Evolutionary conservation across 2,329 filamentous ascomycete species (phyloP), one percentile per base, ranked within the genome.

Genomic region (Dothistroma septosporum): DNA sequence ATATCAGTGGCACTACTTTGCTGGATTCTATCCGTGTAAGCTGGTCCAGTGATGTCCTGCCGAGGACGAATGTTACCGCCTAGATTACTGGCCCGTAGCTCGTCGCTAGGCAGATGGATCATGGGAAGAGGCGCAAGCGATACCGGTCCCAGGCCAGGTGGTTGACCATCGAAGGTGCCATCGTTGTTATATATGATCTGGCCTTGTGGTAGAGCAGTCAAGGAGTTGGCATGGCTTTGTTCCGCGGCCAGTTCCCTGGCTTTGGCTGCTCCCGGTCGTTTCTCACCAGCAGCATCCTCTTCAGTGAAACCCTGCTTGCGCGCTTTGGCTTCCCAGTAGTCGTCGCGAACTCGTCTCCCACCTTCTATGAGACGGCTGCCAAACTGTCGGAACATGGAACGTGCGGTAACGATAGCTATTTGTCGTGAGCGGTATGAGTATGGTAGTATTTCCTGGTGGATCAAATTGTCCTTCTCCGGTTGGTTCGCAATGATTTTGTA

Each of bases 371-470:
- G 89, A 64, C 94, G 85, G 75, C 92, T 97, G 53, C 94, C 94
- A 75, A 99, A 99, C 75, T 99, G 94, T 48, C 94, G 87, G 76
- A 97, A 99, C 94, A 99, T 99, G 69, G 93, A 97, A 66, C 91
- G 87, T 32, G 94, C 94, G 0, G 94, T 97, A 48, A 99, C 94
- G 64, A 99, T 97, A 55, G 94, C 94, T 68, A 99, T 99, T 77
- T 99, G 94, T 55, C 94, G 87, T n/a, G 94, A 99, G 49, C 94
- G 87, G 75, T 99, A 99, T 4, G 93, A 97, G 76, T 97, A 99
- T 0, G 94, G 94, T 21, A 99, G 80, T 60, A 97, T 95, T 71
- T 97, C 94, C 78, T 97, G 92, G 65, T 87, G 83, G 53, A 99
- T 96, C 16, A 99, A 82, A 71, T 97, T 92, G 75, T 99, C 94